Base-by-base conservation (phyloP, 805 yeast species). In the Torulaspora maleeae region DNA sequence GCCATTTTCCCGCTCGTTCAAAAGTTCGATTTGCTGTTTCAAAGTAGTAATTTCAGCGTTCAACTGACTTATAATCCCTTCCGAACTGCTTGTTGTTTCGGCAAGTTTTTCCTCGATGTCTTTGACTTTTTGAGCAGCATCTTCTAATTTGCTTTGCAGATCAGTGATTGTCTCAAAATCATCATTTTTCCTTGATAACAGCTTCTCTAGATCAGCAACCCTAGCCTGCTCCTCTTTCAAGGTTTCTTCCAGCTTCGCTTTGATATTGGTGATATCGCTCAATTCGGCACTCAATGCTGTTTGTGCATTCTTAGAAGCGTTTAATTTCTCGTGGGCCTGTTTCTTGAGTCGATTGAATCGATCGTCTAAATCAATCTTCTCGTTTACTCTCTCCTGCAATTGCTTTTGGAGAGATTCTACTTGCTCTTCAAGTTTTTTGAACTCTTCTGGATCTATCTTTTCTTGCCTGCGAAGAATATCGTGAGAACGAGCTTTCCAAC, bases 221-320 rank as follows among this genome's bases (percentile, higher is more conserved):
- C 46, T 44, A 30, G 36, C 37, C 45, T 43, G 36, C 34, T 48
- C 49, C 37, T 37, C 54, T 15, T 47, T 48, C 10, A 60, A 37
- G n/a, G 41, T 45, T 4, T 29, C 42, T 41, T 62, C 65, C 22
- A 77, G 50, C 6, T 69, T 64, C 4, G 66, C 63, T 25, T 72
- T 73, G 15, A 63, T 61, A 1, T 55, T 46, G 12, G 55, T 54
- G 17, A 74, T 44, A 4, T 59, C 63, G 7, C 60, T 61, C 11
- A 71, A 49, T 47, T 72, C 66, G 5, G 54, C 47, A 36, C 63
- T 75, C 34, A 80, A 60, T 5, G 64, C 68, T 28, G 68, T 66
- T 24, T 73, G 61, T 7, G 67, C 66, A 5, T 56, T 54, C 38
- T 58, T 59, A 3, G 61, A 53, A 6, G 59, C 58, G 41, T 61